Percentiles rank a stretch among this genome's conserved stretches.
Evolutionary conservation across 805 yeast species (phyloP).

Genomic region (Dipodascopsis uninucleata): DNA sequence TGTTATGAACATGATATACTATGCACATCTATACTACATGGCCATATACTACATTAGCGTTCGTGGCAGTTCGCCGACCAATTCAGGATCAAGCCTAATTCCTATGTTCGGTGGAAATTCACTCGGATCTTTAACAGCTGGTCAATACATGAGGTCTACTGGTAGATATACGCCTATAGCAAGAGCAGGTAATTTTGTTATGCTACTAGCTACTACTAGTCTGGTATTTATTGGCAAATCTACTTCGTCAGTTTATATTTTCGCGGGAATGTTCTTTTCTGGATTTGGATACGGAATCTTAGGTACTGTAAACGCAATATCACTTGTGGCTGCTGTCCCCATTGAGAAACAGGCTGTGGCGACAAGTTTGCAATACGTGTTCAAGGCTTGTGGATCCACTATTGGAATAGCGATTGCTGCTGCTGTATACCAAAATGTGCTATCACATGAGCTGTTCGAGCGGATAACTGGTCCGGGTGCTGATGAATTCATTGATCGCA

Average conservation of each 20-base stretch:
- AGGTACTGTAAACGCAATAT: slow-evolving; percentile 66
- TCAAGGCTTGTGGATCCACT: slow-evolving; percentile 83
- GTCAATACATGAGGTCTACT: slow-evolving; percentile 61
- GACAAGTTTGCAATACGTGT: slow-evolving; percentile 85
- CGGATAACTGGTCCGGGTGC: slow-evolving; percentile 33
- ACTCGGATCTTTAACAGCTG: slow-evolving; percentile 62
- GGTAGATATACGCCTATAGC: slow-evolving; percentile 49
- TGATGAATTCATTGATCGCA: slow-evolving; percentile 37
- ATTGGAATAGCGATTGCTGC: slow-evolving; percentile 70
- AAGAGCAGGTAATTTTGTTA: slow-evolving; percentile 39
- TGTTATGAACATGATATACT: slow-evolving; percentile 66
- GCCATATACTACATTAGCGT: slow-evolving; percentile 66
- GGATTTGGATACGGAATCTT: slow-evolving; percentile 66
- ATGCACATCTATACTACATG: slow-evolving; percentile 59
- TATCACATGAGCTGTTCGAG: slow-evolving; percentile 36
- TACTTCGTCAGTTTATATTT: slow-evolving; percentile 40
- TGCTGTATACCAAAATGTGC: slow-evolving; percentile 56
- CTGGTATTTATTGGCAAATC: slow-evolving; percentile 45
- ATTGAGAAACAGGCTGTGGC: slow-evolving; percentile 71
- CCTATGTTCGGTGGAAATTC: slow-evolving; percentile 65
- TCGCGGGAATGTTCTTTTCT: slow-evolving; percentile 45
- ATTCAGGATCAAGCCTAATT: slow-evolving; percentile 50
- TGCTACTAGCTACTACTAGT: slow-evolving; percentile 42
- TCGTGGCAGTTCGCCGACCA: slow-evolving; percentile 49
- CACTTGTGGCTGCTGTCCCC: slow-evolving; percentile 74